phyloP scores from a whole-genome alignment of 2,329 filamentous ascomycete species.

The Boeremia lycopersici region DNA sequence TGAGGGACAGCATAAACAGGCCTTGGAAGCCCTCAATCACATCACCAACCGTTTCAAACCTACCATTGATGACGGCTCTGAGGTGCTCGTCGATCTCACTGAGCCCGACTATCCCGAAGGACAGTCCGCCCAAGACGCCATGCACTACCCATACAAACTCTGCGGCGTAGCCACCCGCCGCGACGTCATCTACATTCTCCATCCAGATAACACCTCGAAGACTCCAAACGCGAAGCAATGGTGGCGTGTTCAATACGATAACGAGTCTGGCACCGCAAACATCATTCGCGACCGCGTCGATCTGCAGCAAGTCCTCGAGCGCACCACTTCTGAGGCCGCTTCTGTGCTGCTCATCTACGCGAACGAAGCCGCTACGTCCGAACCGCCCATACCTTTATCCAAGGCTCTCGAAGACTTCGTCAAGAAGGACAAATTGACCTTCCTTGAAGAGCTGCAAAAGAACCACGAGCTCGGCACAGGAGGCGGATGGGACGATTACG shows the following conservation, averaged over 20 bases:
- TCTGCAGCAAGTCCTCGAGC: conserved; percentile 61
- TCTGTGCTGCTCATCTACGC: conserved; percentile 66
- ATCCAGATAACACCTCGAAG: conserved; percentile 38
- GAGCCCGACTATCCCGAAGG: conserved; percentile 21
- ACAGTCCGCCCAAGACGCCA: conserved; percentile 29
- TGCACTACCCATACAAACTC: conserved; percentile 57
- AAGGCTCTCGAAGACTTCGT: conserved; percentile 51
- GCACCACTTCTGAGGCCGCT: conserved; percentile 58
- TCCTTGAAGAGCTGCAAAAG: conserved; percentile 39
- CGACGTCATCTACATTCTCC: conserved; percentile 63
- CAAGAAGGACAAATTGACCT: conserved; percentile 54
- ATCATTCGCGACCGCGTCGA: conserved; percentile 48
- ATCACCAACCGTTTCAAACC: conserved; percentile 56
- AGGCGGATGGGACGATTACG: conserved; percentile 22
- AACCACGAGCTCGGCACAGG: conserved; percentile 6
- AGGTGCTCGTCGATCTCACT: conserved; percentile 36
- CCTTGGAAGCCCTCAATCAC: conserved; percentile 49
- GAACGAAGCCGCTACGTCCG: conserved; percentile 50
- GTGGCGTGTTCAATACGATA: conserved; percentile 46
- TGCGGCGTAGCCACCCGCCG: conserved; percentile 64
- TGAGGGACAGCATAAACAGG: conserved; percentile 50
- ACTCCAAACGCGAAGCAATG: conserved; percentile 33
- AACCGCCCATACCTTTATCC: conserved; percentile 26
- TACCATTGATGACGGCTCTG: conserved; percentile 44
- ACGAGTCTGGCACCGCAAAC: conserved; percentile 28